Percentiles rank a stretch among this genome's conserved stretches.
Conservation (phyloP, 2,329 filamentous ascomycete species). For the Apiospora arundinis region DNA sequence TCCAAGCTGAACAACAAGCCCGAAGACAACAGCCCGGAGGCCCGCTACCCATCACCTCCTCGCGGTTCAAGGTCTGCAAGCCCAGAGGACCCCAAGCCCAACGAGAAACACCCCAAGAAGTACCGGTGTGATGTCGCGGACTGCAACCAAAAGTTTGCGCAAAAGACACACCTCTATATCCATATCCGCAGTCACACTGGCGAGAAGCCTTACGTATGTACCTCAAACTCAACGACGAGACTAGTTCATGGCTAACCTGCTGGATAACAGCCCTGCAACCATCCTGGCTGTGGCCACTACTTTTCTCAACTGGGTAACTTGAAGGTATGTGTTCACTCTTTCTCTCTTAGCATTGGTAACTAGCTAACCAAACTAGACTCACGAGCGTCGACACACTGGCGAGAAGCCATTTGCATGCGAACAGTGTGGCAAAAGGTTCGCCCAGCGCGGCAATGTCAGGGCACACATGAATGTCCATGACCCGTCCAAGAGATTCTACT, state of each 20-base stretch:
- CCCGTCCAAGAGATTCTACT: slow-evolving; percentile 78
- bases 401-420: slow-evolving; percentile 85
- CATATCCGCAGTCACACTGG: slow-evolving; percentile 90
- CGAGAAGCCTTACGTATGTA: slow-evolving; percentile 83
- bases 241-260: slow-evolving; percentile 32
- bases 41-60: slow-evolving; percentile 41
- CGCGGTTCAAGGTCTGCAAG: slow-evolving; percentile 33
- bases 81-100: slow-evolving; percentile 28
- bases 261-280: slow-evolving; percentile 63
- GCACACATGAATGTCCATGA: slow-evolving; percentile 84
- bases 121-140: slow-evolving; percentile 76
- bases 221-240: neutral
- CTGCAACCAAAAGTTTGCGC: slow-evolving; percentile 83
- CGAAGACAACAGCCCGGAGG: slow-evolving; percentile 33
- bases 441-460: slow-evolving; percentile 84
- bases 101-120: slow-evolving; percentile 57
- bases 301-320: slow-evolving; percentile 94
- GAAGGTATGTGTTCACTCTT: slow-evolving; percentile 61
- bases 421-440: slow-evolving; percentile 81
- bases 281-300: slow-evolving; percentile 74
- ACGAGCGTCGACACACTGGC: slow-evolving; percentile 85
- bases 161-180: slow-evolving; percentile 93
- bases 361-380: slow-evolving; percentile 61
- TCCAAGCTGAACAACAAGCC: slow-evolving; percentile 57
- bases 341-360: neutral